These are phyloP conservation scores for Crassisporium funariophilum DNA, from an alignment of 768 basidiomycete species.

Conservation along the genomic window DNA sequence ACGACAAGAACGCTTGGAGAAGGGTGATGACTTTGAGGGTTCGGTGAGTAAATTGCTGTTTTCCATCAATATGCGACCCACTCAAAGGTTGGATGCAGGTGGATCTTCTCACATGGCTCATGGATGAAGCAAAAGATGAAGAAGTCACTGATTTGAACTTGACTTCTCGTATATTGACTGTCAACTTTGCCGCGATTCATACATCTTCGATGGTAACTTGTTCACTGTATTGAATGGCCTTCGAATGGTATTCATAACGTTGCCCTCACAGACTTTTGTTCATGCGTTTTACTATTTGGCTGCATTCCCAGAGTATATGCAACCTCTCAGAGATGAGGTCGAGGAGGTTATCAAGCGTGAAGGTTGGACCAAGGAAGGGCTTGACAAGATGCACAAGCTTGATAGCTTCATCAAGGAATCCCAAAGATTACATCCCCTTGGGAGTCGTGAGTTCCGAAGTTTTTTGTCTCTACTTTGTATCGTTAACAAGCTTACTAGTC, in stretches of 20 bases:
- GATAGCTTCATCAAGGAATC: slow-evolving; percentile 50
- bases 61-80: not conserved
- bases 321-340: slow-evolving; percentile 45
- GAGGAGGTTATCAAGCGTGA: slow-evolving; percentile 36
- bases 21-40: slow-evolving; percentile 2
- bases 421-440: slow-evolving; percentile 15
- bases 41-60: slow-evolving; percentile 6
- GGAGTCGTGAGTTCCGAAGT: slow-evolving; percentile 2
- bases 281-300: slow-evolving; percentile 41
- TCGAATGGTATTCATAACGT: not conserved
- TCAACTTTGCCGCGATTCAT: slow-evolving; percentile 35
- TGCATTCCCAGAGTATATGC: slow-evolving; percentile 31
- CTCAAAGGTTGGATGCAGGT: slow-evolving; percentile 15
- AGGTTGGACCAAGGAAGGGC: slow-evolving; percentile 37
- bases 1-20: not conserved
- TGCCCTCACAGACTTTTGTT: slow-evolving; percentile 34
- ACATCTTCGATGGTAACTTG: slow-evolving; percentile 26
- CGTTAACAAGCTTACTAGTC: slow-evolving; percentile 9
- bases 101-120: slow-evolving; percentile 31
- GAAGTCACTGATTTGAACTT: slow-evolving; percentile 20
- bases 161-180: slow-evolving; percentile 20
- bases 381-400: slow-evolving; percentile 43
- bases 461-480: not conserved
- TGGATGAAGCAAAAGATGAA: slow-evolving; percentile 26
- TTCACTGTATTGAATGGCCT: not conserved